These are phyloP conservation scores for Geotrichum phurueaensis DNA, from an alignment of 1,139 yeast species.

Conservation along the genomic window DNA sequence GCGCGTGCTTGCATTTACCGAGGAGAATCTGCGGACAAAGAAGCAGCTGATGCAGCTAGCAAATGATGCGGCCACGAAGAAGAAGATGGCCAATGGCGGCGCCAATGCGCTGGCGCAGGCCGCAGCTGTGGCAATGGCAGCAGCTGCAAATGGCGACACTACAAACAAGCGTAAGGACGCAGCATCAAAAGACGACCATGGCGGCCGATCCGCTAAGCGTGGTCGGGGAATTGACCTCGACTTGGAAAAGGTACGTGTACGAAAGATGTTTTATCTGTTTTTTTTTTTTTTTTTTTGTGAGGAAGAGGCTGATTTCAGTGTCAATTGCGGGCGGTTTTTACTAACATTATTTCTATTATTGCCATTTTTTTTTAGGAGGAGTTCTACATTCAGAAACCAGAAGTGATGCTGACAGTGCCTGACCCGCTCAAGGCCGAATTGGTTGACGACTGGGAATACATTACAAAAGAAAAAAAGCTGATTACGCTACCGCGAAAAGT, in stretches of 20 bases:
- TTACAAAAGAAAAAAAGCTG: slow-evolving; percentile 60
- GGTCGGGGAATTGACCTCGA: neutral
- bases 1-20: slow-evolving; percentile 62
- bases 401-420: slow-evolving; percentile 53
- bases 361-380: neutral
- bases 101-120: neutral
- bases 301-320: neutral
- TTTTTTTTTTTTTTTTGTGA: too few relatives aligned
- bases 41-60: slow-evolving; percentile 55
- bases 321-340: neutral
- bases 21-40: slow-evolving; percentile 58
- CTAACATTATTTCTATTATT: neutral
- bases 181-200: neutral
- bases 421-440: slow-evolving; percentile 60
- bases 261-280: neutral
- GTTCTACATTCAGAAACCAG: slow-evolving; percentile 33
- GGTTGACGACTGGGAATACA: slow-evolving; percentile 89
- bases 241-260: neutral
- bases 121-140: neutral
- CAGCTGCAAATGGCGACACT: neutral
- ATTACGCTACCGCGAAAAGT: neutral
- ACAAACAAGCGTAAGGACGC: neutral
- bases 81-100: neutral
- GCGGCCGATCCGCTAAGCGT: neutral
- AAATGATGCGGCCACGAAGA: neutral